Conservation (phyloP, 768 basidiomycete genomes). For the Asterophora lycoperdoides region DNA sequence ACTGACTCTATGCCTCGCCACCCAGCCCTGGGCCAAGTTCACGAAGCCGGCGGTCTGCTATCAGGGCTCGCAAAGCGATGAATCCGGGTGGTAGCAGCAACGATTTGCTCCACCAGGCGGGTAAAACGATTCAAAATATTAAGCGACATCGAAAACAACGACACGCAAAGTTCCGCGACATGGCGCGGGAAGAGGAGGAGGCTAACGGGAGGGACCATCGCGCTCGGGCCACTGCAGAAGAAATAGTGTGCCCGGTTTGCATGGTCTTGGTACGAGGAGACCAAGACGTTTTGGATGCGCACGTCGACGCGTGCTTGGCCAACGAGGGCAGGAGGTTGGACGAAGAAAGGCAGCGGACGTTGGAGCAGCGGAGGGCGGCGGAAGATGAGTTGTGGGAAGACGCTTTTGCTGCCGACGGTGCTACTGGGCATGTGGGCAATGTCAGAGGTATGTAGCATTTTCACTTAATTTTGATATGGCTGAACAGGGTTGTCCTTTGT, state of each 20-base stretch:
- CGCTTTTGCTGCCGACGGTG: conserved; percentile 22
- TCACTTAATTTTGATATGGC: background rate
- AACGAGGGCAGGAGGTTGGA: conserved; percentile 44
- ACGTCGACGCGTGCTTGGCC: conserved; percentile 76
- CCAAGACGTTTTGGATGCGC: conserved; percentile 69
- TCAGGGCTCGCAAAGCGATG: conserved; percentile 36
- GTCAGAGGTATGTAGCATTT: conserved; percentile 39
- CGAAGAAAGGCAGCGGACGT: conserved; percentile 37
- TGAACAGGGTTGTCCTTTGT: background rate
- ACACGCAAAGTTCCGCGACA: conserved; percentile 60
- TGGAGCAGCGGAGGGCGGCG: conserved; percentile 21
- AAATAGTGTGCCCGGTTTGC: conserved; percentile 70
- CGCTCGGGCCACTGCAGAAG: conserved; percentile 30
- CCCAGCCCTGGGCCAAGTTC: conserved; percentile 31
- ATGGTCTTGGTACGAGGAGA: conserved; percentile 54
- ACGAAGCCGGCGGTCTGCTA: conserved; percentile 35
- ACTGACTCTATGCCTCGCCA: conserved; percentile 3
- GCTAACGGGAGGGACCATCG: conserved; percentile 26
- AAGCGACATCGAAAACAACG: conserved; percentile 68
- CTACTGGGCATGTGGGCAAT: conserved; percentile 41
- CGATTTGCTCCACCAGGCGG: conserved; percentile 35
- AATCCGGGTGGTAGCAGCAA: conserved; percentile 14
- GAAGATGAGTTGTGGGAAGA: conserved; percentile 30
- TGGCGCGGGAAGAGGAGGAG: conserved; percentile 60
- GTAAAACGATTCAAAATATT: conserved; percentile 57